A percentile compares a stretch with the other conserved stretches of the same genome.
Conservation (phyloP, 2,329 filamentous ascomycete species). For the Hypoxylon sp. region DNA sequence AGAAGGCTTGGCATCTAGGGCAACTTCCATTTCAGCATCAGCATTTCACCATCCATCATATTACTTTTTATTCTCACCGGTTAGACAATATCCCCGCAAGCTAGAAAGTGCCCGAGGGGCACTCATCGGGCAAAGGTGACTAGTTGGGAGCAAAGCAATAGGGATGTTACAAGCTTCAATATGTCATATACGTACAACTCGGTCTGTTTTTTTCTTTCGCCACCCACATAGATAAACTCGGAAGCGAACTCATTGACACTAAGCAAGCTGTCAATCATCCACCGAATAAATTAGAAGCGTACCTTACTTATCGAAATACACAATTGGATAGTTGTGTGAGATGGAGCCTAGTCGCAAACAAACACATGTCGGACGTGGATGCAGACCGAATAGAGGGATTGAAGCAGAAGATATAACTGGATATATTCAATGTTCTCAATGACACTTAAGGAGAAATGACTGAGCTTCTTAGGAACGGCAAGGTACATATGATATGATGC, state of each 20-base stretch:
- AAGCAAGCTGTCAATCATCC: slow-evolving; percentile 20
- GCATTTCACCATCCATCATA: slow-evolving; percentile 7
- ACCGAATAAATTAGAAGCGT: slow-evolving; percentile 14
- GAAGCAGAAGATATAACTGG: slow-evolving; percentile 16
- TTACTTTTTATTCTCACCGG: slow-evolving; percentile 19
- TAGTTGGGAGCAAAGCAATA: slow-evolving; percentile 18
- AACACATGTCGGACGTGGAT: slow-evolving; percentile 10
- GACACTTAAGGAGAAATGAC: slow-evolving; percentile 3
- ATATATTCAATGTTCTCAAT: not conserved
- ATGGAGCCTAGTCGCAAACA: slow-evolving; percentile 12
- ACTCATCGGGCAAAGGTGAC: slow-evolving; percentile 9
- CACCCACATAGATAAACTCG: slow-evolving; percentile 34
- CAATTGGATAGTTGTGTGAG: slow-evolving; percentile 3
- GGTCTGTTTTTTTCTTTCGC: slow-evolving; percentile 28
- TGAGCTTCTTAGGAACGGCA: slow-evolving; percentile 5
- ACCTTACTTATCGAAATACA: not conserved
- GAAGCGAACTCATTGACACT: slow-evolving; percentile 35
- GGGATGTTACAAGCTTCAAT: slow-evolving; percentile 13
- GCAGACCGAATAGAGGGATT: slow-evolving; percentile 7
- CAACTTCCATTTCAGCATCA: slow-evolving; percentile 26
- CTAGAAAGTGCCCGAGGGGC: slow-evolving; percentile 1
- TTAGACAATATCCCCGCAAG: slow-evolving; percentile 12
- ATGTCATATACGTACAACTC: slow-evolving; percentile 35
- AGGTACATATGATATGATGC: not conserved
- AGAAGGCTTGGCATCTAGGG: slow-evolving; percentile 33